Conservation (phyloP, 2,329 filamentous ascomycete species). For the Scedosporium minutisporum region DNA sequence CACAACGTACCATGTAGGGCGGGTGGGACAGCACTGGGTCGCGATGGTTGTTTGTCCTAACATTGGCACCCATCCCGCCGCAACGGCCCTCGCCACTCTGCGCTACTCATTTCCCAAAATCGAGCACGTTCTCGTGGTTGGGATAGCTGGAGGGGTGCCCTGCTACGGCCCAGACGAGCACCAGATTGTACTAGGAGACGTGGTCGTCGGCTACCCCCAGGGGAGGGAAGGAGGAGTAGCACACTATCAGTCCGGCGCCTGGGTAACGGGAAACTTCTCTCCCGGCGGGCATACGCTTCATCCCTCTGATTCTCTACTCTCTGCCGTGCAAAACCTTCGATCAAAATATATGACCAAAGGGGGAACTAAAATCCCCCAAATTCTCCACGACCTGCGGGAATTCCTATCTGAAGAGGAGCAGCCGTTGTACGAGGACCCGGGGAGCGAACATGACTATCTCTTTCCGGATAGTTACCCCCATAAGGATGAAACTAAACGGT, state of each 20-base stretch:
- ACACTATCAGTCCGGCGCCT: conserved; percentile 6
- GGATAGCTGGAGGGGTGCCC: conserved; percentile 7
- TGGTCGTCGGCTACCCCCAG: conserved; percentile 2
- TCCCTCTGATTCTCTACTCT: conserved; percentile 7
- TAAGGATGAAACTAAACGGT: not conserved
- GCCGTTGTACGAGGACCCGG: not conserved
- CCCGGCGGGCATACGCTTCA: not conserved
- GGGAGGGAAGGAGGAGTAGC: conserved; percentile 3
- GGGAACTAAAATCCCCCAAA: not conserved
- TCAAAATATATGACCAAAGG: not conserved
- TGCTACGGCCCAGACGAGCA: not conserved
- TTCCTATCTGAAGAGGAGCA: not conserved
- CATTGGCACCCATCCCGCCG: conserved; percentile 2
- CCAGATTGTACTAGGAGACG: conserved; percentile 7
- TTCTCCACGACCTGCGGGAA: not conserved
- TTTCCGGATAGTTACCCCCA: not conserved
- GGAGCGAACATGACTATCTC: not conserved
- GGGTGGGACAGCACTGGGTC: not conserved
- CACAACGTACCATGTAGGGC: conserved; percentile 1
- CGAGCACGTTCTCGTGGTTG: conserved; percentile 6
- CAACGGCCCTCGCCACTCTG: not conserved
- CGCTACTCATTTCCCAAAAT: conserved; percentile 5
- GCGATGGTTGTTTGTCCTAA: conserved; percentile 3
- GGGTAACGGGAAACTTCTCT: not conserved
- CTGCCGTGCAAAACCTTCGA: not conserved